Evolutionary conservation across 2,329 filamentous ascomycete species (phyloP).

Genomic region (Niveomyces coronatus): DNA sequence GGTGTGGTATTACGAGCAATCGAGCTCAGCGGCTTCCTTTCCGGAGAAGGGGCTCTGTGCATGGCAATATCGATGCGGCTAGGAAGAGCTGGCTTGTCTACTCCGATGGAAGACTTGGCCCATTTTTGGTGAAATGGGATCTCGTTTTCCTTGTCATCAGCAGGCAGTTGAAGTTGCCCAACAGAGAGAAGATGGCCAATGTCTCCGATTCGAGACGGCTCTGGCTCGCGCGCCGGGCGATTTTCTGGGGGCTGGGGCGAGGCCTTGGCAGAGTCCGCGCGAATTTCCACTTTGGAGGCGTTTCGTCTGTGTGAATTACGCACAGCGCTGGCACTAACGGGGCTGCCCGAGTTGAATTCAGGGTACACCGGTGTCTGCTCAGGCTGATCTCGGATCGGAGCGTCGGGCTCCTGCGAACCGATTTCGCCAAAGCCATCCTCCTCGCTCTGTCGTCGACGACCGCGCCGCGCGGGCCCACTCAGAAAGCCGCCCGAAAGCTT

Average conservation of each 20-base stretch:
- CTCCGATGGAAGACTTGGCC: constrained; percentile 44
- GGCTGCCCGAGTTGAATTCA: constrained; percentile 49
- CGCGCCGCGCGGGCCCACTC: constrained; percentile 68
- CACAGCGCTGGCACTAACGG: constrained; percentile 38
- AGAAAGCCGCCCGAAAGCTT: constrained; percentile 68
- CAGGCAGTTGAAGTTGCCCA: constrained; percentile 44
- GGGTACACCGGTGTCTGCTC: constrained; percentile 11
- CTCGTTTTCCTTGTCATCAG: constrained; percentile 80
- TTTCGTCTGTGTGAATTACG: constrained; percentile 32
- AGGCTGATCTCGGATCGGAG: constrained; percentile 30
- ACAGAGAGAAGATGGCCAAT: constrained; percentile 13
- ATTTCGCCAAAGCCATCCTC: constrained; percentile 35
- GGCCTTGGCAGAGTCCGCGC: constrained; percentile 21
- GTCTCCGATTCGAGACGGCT: constrained; percentile 10
- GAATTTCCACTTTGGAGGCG: constrained; percentile 26
- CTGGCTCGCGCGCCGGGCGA: constrained; percentile 7
- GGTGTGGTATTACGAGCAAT: constrained; percentile 57
- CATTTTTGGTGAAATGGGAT: constrained; percentile 58
- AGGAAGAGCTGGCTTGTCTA: constrained; percentile 45
- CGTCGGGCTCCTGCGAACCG: constrained; percentile 21
- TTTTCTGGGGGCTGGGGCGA: constrained; percentile 15
- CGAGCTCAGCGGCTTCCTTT: constrained; percentile 43
- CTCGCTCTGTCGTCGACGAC: constrained; percentile 56
- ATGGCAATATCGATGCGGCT: constrained; percentile 35
- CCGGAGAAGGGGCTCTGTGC: constrained; percentile 36